A percentile compares a stretch with the other conserved stretches of the same genome.
Evolutionary conservation across 2,329 filamentous ascomycete genomes (phyloP).

Genomic region (Fusarium sp.): DNA sequence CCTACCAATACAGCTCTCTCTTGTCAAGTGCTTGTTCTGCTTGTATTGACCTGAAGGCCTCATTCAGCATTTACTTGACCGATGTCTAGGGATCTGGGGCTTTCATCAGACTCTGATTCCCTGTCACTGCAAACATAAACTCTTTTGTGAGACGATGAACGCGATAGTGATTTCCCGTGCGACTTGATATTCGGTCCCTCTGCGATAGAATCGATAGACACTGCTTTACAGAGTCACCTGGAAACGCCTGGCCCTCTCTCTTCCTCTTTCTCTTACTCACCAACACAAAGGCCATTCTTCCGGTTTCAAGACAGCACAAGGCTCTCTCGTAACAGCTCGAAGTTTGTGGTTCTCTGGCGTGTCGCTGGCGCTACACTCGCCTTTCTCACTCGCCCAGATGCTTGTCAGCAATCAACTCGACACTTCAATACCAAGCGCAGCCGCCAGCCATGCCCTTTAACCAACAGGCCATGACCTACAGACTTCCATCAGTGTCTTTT

Average conservation of each 20-base stretch:
- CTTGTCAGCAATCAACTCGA: slow-evolving; percentile 43
- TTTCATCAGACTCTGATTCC: background rate
- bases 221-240: slow-evolving; percentile 7
- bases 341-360: slow-evolving; percentile 12
- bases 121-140: slow-evolving; percentile 4
- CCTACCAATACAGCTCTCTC: background rate
- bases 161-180: slow-evolving; percentile 21
- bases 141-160: slow-evolving; percentile 19
- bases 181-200: slow-evolving; percentile 21
- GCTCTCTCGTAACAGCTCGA: slow-evolving; percentile 8
- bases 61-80: background rate
- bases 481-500: slow-evolving; percentile 38
- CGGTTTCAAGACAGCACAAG: slow-evolving; percentile 2
- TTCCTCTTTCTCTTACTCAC: background rate
- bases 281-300: background rate
- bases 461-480: slow-evolving; percentile 55
- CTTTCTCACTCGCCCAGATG: slow-evolving; percentile 51
- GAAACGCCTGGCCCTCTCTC: background rate
- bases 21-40: background rate
- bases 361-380: slow-evolving; percentile 40
- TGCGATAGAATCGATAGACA: slow-evolving; percentile 26
- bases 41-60: background rate
- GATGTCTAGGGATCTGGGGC: background rate
- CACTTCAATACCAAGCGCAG: slow-evolving; percentile 30
- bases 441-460: slow-evolving; percentile 50